These are phyloP conservation scores for Ajuga chamaepitys DNA, from an alignment of 257 asterid genomes.

Conservation along the genomic window DNA sequence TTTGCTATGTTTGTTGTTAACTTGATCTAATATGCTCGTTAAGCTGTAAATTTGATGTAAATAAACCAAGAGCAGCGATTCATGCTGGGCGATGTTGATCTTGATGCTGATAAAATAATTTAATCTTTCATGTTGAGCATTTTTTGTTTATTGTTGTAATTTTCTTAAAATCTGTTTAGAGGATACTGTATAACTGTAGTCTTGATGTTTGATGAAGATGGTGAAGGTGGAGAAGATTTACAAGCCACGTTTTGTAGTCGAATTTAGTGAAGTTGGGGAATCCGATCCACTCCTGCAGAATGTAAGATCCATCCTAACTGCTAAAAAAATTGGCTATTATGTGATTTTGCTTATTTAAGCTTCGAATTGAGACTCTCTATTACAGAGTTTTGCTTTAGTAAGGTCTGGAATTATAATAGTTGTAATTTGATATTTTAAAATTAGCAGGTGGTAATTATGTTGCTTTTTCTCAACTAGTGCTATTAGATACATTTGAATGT, in stretches of 20 bases:
- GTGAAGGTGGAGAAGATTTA: constrained; percentile 32
- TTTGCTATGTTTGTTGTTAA: not conserved
- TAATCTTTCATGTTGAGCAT: not conserved
- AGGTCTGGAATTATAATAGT: not conserved
- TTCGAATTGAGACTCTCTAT: not conserved
- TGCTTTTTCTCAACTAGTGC: not conserved
- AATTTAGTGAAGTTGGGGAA: constrained; percentile 46
- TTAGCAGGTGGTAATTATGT: not conserved
- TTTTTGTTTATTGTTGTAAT: not conserved
- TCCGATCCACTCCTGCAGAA: constrained; percentile 47
- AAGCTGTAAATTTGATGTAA: not conserved
- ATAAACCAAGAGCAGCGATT: no score
- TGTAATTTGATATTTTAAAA: not conserved
- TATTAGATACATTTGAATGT: not conserved
- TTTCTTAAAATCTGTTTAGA: not conserved
- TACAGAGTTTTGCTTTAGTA: not conserved
- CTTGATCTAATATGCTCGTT: not conserved
- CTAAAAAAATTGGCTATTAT: not conserved
- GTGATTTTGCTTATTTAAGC: not conserved
- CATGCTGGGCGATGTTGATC: not conserved
- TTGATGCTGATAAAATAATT: not conserved
- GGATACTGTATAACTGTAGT: constrained; percentile 7
- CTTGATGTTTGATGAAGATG: constrained; percentile 45
- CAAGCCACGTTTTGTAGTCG: constrained; percentile 40
- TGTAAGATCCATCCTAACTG: constrained; percentile 33